Evolutionary conservation across 2,329 filamentous ascomycete species (phyloP), one percentile per base, ranked within the genome.

Genomic region (Dactylellina parvicollis): DNA sequence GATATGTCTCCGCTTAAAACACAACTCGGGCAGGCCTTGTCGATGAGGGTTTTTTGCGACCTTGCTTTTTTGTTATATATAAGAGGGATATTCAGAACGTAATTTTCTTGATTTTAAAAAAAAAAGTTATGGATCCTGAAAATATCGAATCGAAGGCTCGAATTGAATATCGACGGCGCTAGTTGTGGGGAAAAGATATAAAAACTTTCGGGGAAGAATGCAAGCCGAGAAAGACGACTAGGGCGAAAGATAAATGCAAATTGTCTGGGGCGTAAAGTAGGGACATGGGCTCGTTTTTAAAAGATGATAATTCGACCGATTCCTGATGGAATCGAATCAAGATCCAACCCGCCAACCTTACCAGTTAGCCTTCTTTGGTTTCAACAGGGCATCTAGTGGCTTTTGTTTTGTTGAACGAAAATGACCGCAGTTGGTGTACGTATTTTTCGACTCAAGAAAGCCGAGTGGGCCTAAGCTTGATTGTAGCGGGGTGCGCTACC

Each of bases 381-480:
- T 60, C 69, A 60, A 42, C 60, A 55, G 54, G 54, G 60, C 54
- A 40, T 62, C 40, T 42, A 46, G 46, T 71, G 50, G 26, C 42
- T 64, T 54, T 54, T 70, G 36, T 28, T 61, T 34, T 52, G 30
- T 71, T 62, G 57, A 56, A 36, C 22, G 26, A 65, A 72, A 65
- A 65, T 72, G 67, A 65, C 69, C 60, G 69, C 69, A 64, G 60
- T 60, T 60, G 38, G 64, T 24, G 49, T 62, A 72, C 67, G 52
- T 72, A 65, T 56, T 60, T 50, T 52, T 34, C 44, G 16, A 46
- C 34, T 47, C 40, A 44, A 57, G 50, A 46, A 66, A 66, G 50
- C 42, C 56, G 28, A 62, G 34, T 14, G 28, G 40, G 30, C 47
- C 56, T 55, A 55, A 49, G 28, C 46, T 24, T 42, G 57, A 30